Conservation (phyloP, 192 early-diverging fungal genomes). For the Coemansia sp. region DNA sequence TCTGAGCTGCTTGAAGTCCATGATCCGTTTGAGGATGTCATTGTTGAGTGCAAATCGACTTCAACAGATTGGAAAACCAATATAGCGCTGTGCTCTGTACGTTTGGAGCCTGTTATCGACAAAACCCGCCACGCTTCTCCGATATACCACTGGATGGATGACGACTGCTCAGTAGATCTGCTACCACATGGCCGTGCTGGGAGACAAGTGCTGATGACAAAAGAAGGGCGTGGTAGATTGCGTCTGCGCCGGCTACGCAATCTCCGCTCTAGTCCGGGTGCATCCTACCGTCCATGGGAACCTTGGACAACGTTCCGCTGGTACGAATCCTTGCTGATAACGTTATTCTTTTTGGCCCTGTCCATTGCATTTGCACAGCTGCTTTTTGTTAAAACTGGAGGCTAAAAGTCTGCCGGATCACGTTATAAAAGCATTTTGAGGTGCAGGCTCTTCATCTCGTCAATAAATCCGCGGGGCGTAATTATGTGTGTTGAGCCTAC, state of each 20-base stretch:
- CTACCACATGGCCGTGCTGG: no score
- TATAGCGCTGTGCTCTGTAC: slow-evolving; percentile 32
- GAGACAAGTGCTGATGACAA: no score
- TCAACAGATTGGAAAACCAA: slow-evolving; percentile 33
- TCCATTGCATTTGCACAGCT: slow-evolving; percentile 14
- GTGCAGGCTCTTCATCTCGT: slow-evolving; percentile 43
- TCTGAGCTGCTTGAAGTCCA: slow-evolving; percentile 16
- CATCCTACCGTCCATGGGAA: slow-evolving; percentile 31
- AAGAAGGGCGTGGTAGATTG: background rate
- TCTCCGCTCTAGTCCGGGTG: slow-evolving; percentile 8
- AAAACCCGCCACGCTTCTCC: no score
- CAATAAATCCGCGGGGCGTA: slow-evolving; percentile 47
- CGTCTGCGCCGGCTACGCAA: slow-evolving; percentile 4
- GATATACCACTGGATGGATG: no score
- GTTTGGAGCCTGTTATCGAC: slow-evolving; percentile 23
- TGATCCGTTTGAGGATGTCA: slow-evolving; percentile 30
- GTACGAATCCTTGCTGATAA: slow-evolving; percentile 18
- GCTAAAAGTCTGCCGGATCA: no score
- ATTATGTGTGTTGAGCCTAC: slow-evolving; percentile 52
- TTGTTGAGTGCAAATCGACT: slow-evolving; percentile 29
- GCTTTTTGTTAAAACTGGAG: slow-evolving; percentile 9
- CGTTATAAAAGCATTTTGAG: slow-evolving; percentile 22
- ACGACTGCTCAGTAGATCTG: no score
- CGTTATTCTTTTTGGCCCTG: slow-evolving; percentile 6
- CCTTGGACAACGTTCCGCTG: slow-evolving; percentile 22